Base-by-base conservation (phyloP, 2,329 filamentous ascomycete genomes). In the Tolypocladium tundrense region DNA sequence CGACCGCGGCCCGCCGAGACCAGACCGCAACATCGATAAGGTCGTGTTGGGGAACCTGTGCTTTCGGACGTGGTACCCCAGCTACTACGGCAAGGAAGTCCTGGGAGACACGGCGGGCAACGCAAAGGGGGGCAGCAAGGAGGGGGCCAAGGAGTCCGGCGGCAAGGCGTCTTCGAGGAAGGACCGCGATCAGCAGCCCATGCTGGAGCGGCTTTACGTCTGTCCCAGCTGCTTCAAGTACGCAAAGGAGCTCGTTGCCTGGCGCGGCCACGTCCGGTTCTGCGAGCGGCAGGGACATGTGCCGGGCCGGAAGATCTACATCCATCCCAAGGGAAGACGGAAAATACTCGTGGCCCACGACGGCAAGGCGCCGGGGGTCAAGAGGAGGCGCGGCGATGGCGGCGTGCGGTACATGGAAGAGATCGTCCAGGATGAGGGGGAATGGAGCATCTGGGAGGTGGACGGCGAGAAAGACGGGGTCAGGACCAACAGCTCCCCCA, bases 221-320 rank as follows among this genome's bases (percentile, higher is more conserved):
- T 99, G 94, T 69, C 88, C 90, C 40, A 88, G 85, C 78, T 99
- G 94, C 76, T 97, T 97, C 79, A 93, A 92, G 69, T 99, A 99
- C 72, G 88, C 88, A 41, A 82, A 79, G 62, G 83, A 86, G 66
- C 70, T 85, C 14, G 75, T 81, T 24, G 73, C 79, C 1, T 86
- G 82, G 81, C 77, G 77, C 66, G 75, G 77, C 24, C 85, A 88
- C 65, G 78, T 83, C 21, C 75, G 75, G 33, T 70, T 77, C 41
- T 91, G 87, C 71, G 77, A 81, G 65, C 72, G 72, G 59, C 77
- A 68, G 43, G 72, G 71, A 16, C 64, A 70, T 57, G 67, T 82
- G 0, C 89, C 89, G 0, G 93, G 92, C 5, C 77, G 76, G 53
- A 87, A 87, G 68, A 81, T 97, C 31, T 97, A 97, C 70, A 78